Percentiles rank a stretch among this genome's conserved stretches.
Conservation (phyloP, 1,284 basidiomycete genomes). For the Ceratobasidium papillatum region DNA sequence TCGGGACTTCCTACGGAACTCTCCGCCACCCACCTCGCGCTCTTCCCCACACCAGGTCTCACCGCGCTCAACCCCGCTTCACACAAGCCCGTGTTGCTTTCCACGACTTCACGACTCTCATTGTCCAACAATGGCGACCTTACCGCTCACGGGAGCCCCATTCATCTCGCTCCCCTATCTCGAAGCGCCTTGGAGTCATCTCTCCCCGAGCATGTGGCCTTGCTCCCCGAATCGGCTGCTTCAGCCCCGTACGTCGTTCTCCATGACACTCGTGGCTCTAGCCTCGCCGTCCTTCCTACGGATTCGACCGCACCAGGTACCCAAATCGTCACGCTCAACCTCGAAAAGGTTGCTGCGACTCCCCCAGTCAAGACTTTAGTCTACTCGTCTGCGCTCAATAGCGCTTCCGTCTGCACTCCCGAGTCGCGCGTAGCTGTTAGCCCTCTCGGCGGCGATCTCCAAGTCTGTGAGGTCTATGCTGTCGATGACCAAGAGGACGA, state of each 20-base stretch:
- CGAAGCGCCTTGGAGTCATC: constrained; percentile 17
- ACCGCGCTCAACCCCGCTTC: constrained; percentile 29
- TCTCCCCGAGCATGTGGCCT: constrained; percentile 17
- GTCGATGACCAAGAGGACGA: neutral
- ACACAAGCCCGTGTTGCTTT: constrained; percentile 15
- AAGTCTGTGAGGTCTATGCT: constrained; percentile 11
- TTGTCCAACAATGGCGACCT: constrained; percentile 6
- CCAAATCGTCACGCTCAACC: constrained; percentile 22
- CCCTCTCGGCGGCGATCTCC: constrained; percentile 15
- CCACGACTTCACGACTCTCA: constrained; percentile 16
- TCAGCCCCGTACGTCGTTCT: constrained; percentile 5
- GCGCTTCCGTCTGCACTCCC: constrained; percentile 9
- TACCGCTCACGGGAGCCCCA: constrained; percentile 17
- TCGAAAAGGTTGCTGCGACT: neutral
- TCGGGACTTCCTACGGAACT: constrained; percentile 18
- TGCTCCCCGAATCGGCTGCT: constrained; percentile 1
- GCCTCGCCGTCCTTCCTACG: constrained; percentile 11
- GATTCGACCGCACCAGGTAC: constrained; percentile 1
- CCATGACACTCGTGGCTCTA: constrained; percentile 18
- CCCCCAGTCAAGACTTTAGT: constrained; percentile 14
- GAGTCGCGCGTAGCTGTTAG: constrained; percentile 19
- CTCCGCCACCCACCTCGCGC: constrained; percentile 24
- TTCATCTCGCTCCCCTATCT: constrained; percentile 7
- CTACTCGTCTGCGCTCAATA: constrained; percentile 8
- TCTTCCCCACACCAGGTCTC: constrained; percentile 27